Conservation (phyloP, 768 basidiomycete species). For the Boletus reticulatus region DNA sequence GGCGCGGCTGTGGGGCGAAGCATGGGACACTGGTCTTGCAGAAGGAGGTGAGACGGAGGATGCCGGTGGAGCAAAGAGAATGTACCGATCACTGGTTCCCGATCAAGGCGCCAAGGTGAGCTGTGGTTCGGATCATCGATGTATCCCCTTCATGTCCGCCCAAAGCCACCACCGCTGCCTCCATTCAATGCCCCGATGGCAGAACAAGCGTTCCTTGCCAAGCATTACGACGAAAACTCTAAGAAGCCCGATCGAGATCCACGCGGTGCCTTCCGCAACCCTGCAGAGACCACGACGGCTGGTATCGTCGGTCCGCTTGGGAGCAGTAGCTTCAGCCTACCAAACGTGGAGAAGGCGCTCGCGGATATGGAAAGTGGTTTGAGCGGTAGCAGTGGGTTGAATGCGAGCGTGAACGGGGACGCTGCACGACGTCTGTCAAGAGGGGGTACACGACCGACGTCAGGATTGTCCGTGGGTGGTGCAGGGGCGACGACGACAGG, state of each 20-base stretch:
- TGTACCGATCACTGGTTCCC: constrained; percentile 72
- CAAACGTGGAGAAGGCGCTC: constrained; percentile 84
- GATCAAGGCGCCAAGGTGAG: constrained; percentile 73
- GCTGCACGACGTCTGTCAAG: constrained; percentile 34
- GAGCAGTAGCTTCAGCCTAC: constrained; percentile 80
- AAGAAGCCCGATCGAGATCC: constrained; percentile 91
- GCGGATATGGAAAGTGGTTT: constrained; percentile 80
- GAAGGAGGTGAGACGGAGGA: constrained; percentile 39
- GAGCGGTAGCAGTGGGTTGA: constrained; percentile 31
- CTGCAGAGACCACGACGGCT: constrained; percentile 52
- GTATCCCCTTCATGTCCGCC: background rate
- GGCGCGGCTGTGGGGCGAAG: constrained; percentile 72
- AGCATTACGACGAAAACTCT: constrained; percentile 88
- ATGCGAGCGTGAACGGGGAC: constrained; percentile 35
- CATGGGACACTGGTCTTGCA: constrained; percentile 72
- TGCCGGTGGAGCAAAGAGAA: constrained; percentile 55
- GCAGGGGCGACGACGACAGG: constrained; percentile 31
- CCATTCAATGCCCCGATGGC: constrained; percentile 79
- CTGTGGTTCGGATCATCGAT: background rate
- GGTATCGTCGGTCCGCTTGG: constrained; percentile 94
- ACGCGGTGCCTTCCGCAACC: constrained; percentile 81
- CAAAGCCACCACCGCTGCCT: constrained; percentile 62
- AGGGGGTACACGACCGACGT: constrained; percentile 25
- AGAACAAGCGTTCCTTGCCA: constrained; percentile 88
- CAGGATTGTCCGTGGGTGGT: constrained; percentile 40